Percentiles rank a stretch among this genome's conserved stretches.
phyloP scores from a whole-genome alignment of 352 stramenopile species.

The Phytophthora fragariae region DNA sequence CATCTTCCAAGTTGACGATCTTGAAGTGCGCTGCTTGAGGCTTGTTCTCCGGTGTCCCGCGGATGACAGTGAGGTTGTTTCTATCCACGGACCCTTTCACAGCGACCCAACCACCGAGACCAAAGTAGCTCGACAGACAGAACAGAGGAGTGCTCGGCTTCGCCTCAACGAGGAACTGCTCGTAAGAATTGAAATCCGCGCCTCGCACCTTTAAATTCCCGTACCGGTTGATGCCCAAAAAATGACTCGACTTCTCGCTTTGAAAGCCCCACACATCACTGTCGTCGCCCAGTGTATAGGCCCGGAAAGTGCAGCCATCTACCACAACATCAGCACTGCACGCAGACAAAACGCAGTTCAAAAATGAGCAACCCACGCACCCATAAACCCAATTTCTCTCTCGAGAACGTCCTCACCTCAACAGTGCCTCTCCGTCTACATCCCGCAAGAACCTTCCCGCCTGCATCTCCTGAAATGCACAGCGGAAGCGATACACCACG shows the following conservation, averaged over 20 bases:
- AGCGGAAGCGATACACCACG: conserved; percentile 68
- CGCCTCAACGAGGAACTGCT: conserved; percentile 74
- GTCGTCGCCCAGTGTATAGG: conserved; percentile 80
- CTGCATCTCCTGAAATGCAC: conserved; percentile 70
- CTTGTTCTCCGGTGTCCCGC: conserved; percentile 77
- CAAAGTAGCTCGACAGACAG: conserved; percentile 77
- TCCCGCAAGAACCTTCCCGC: conserved; percentile 65
- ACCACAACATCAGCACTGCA: conserved; percentile 69
- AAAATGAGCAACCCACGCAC: not conserved
- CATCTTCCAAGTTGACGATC: conserved; percentile 64
- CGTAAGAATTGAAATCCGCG: conserved; percentile 71
- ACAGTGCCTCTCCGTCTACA: conserved; percentile 59
- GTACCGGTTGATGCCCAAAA: conserved; percentile 77
- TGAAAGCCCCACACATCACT: conserved; percentile 84
- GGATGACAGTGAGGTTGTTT: conserved; percentile 55
- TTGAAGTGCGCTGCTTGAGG: conserved; percentile 58
- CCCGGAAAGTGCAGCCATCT: conserved; percentile 73
- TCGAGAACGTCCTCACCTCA: conserved; percentile 45
- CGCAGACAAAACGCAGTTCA: too few species aligned
- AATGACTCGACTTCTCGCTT: conserved; percentile 70
- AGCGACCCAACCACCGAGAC: conserved; percentile 69
- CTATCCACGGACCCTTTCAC: conserved; percentile 22
- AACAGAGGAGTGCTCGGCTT: conserved; percentile 66
- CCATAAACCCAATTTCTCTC: not conserved
- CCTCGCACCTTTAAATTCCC: conserved; percentile 74